Evolutionary conservation across 352 stramenopile genomes (phyloP), one percentile per base, ranked within the genome.

Genomic region (Globisporangium perplexum): DNA sequence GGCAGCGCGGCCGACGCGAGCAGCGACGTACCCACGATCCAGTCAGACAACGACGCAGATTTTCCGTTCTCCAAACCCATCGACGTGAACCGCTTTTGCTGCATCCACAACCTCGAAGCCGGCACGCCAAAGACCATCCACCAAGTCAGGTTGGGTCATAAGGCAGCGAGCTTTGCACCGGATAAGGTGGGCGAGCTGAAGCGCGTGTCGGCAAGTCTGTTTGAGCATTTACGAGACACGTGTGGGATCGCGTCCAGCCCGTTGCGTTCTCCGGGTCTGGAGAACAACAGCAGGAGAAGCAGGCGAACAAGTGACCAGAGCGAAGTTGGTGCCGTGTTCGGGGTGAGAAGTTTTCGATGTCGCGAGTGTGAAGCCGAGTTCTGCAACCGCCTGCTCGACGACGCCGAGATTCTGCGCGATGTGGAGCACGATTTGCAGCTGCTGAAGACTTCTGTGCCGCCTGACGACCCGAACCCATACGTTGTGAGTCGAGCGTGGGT

Each of bases 401-500:
- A 91, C 33, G 72, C 72, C 1, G 66, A 82, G 48, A 51, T 71
- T 17, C 55, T 88, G 28, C 73, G 75, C 31, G 66, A 86, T 47
- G 63, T 86, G 5, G 50, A 68, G 4, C 44, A 64, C 10, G 80
- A 89, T 38, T 20, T 84, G 15, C 60, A 55, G n/a, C 41, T 91
- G 10, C 53, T 91, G n/a, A 86, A 80, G 45, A 61, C 62, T 17
- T 63, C 57, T 41, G 59, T 70, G 15, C 44, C 56, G 20, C 59
- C 47, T 47, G 66, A 59, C 10, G 50, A 68, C 11, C 7, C 39
- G 2, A 60, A 60, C 14, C 64, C 66, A 3, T 85, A 68, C 26
- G 62, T 89, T 30, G 81, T 91, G 68, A 91, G 80, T 31, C 73
- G 77, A 1, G 70, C 65, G 10, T 91, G 80, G 80, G 81, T 91